Conservation (phyloP, 768 basidiomycete species). For the Dendrothele bispora region DNA sequence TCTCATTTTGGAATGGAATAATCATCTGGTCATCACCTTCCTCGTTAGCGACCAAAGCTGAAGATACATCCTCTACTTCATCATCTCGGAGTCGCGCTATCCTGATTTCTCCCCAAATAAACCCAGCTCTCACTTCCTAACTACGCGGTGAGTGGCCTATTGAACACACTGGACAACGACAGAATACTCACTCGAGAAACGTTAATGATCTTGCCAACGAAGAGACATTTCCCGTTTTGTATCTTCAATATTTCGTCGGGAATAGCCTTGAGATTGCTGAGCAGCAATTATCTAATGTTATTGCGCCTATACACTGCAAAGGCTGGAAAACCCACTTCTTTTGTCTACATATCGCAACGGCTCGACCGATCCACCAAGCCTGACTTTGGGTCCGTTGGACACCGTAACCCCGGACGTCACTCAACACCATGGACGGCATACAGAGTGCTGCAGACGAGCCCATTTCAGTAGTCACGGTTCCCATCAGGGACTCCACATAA, state of each 20-base stretch:
- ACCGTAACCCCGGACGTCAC: constrained; percentile 36
- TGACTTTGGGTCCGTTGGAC: constrained; percentile 55
- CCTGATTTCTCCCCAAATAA: constrained; percentile 35
- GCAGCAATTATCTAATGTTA: neutral
- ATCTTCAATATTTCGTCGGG: constrained; percentile 26
- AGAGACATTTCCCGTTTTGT: constrained; percentile 38
- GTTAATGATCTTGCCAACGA: constrained; percentile 60
- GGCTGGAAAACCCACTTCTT: constrained; percentile 30
- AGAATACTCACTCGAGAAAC: constrained; percentile 32
- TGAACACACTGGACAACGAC: neutral
- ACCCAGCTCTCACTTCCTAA: constrained; percentile 35
- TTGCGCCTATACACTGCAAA: no score
- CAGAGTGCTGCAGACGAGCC: constrained; percentile 50
- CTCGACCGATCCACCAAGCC: constrained; percentile 64
- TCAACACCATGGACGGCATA: constrained; percentile 36
- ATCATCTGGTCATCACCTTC: constrained; percentile 32
- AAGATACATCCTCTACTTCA: constrained; percentile 24
- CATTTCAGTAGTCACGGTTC: constrained; percentile 52
- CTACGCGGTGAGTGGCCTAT: neutral
- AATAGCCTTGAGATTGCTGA: constrained; percentile 27
- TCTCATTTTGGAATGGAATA: constrained; percentile 67
- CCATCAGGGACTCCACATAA: constrained; percentile 44
- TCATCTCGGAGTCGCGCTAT: constrained; percentile 28
- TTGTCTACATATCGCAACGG: constrained; percentile 52
- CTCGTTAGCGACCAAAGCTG: neutral